Base-by-base conservation (phyloP, 306 rosid genomes). In the Nissolia schottii region DNA sequence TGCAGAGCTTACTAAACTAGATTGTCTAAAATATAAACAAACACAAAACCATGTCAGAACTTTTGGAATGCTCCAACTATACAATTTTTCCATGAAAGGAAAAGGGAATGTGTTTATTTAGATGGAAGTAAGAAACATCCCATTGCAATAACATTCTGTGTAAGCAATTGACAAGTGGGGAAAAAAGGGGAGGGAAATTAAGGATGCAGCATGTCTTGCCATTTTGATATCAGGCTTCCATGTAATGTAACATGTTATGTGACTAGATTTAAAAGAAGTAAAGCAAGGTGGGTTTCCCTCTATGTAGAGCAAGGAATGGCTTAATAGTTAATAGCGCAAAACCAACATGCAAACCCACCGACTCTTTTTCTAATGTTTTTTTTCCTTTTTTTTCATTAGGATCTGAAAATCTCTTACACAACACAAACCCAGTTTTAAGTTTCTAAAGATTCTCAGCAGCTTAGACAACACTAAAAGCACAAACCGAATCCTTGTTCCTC, bases 241-340 rank as follows among this genome's bases (percentile, higher is more conserved):
- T 49, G 65, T 16, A 49, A 64, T 18, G 57, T 11, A 63, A 28
- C 29, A 79, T 25, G 20, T 32, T 46, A 32, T 43, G 55, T 69
- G 46, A 75, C 37, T 54, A 51, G 41, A 61, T 55, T 67, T 32
- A 62, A 72, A 73, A 61, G 46, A 76, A 72, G 50, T 63, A 84
- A 84, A 84, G 84, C 58, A 73, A 72, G 60, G 27, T 66, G 56
- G 22, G 78, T 72, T 83, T 80, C 40, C 87, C 87, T 73, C 80
- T 57, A 62, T 19, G 68, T 31, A 63, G 85, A 77, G 87, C 80
- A 84, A 84, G 80, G 87, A 84, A 84, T 80, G 82, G 85, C 76
- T 77, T 68, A 73, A 31, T 67, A 49, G 38, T 77, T 68, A 73
- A 31, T 67, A 49, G 38, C 67, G 46, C 65, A 70, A 80, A 76